These are phyloP conservation scores for Tetraselmis striata DNA, from an alignment of 139 green algal species.

Conservation along the genomic window DNA sequence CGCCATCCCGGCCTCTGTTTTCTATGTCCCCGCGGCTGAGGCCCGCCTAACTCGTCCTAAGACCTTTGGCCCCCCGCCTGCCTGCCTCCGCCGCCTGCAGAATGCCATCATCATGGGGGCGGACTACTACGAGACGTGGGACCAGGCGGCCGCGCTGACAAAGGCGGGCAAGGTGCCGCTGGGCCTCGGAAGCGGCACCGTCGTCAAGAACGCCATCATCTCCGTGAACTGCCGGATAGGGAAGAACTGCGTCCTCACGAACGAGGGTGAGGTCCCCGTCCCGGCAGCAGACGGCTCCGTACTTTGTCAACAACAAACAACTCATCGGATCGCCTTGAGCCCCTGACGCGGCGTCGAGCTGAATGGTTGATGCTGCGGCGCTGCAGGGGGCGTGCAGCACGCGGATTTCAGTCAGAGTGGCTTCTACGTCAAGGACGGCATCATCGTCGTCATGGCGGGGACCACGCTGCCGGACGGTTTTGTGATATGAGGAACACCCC, in stretches of 20 bases:
- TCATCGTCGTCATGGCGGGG: slow-evolving; percentile 4
- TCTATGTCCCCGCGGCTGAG: too few relatives aligned
- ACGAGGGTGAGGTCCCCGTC: slow-evolving; percentile 1
- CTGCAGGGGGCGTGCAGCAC: slow-evolving; percentile 1
- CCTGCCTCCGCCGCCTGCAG: too few relatives aligned
- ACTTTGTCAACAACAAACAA: too few relatives aligned
- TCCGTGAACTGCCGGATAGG: neutral
- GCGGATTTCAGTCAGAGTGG: slow-evolving; percentile 2
- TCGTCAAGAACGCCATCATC: neutral
- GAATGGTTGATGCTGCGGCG: too few relatives aligned
- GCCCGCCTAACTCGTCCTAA: too few relatives aligned
- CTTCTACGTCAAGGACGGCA: neutral
- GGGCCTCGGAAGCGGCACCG: neutral
- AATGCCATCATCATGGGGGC: neutral
- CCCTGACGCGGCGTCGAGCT: too few relatives aligned
- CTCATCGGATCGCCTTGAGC: too few relatives aligned
- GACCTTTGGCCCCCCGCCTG: too few relatives aligned
- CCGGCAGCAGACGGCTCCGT: too few relatives aligned
- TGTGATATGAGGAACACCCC: slow-evolving; percentile 12
- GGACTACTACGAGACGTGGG: neutral
- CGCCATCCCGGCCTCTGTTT: too few relatives aligned
- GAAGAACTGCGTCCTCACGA: neutral
- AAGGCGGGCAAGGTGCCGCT: neutral
- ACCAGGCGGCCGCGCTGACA: neutral
- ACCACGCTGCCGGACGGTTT: neutral